Conservation (phyloP, 495 filamentous ascomycete species). For the Penicillium canescens region DNA sequence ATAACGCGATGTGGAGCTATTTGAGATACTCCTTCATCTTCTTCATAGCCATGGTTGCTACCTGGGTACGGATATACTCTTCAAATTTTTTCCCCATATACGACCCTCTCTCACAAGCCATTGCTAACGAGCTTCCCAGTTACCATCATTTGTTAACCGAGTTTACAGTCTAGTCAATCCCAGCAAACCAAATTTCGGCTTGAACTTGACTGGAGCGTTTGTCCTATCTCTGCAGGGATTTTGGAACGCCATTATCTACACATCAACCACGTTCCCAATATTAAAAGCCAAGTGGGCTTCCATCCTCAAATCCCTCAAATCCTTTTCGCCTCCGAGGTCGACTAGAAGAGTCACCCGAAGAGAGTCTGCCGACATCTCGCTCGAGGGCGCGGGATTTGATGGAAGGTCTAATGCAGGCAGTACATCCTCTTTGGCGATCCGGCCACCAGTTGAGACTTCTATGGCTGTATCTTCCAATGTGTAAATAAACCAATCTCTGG, state of each 20-base stretch:
- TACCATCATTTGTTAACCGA: background rate
- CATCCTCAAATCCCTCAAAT: background rate
- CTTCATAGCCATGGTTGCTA: background rate
- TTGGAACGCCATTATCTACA: background rate
- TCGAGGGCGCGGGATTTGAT: background rate
- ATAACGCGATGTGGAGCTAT: background rate
- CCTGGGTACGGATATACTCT: background rate
- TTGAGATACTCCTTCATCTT: background rate
- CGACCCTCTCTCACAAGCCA: background rate
- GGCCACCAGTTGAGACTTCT: background rate
- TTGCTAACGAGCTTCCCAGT: background rate
- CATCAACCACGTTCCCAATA: background rate
- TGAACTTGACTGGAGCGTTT: background rate
- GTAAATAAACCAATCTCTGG: too few species aligned
- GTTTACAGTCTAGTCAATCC: background rate
- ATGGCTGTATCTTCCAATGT: too few species aligned
- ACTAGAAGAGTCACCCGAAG: background rate
- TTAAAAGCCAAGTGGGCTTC: background rate
- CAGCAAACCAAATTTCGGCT: background rate
- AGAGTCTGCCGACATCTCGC: background rate
- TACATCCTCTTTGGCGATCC: background rate
- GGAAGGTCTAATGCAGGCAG: background rate
- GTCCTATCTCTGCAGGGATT: background rate
- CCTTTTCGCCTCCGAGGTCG: too few species aligned
- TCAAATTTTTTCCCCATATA: background rate